phyloP scores from a whole-genome alignment of 306 rosid species.

The Rosa lucieae region DNA sequence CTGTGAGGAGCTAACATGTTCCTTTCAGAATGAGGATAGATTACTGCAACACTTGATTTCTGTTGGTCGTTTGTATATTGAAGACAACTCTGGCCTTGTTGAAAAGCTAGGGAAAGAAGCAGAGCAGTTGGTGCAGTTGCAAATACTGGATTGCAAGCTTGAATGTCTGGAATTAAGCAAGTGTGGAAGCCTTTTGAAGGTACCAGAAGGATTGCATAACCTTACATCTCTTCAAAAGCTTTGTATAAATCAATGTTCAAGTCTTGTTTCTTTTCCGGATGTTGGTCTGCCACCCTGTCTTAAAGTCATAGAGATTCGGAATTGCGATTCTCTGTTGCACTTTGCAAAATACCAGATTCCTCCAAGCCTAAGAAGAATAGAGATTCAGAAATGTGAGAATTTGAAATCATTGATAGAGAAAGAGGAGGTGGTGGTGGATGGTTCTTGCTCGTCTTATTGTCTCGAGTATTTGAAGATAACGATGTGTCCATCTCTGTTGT shows the following conservation, averaged over 20 bases:
- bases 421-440: neutral
- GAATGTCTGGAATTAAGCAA: neutral
- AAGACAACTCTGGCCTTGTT: neutral
- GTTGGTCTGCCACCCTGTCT: neutral
- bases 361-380: neutral
- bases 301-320: rapidly evolving
- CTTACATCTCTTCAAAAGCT: neutral
- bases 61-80: neutral
- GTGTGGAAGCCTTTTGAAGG: neutral
- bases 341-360: neutral
- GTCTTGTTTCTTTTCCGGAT: neutral
- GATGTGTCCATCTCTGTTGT: conserved; percentile 23
- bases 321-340: neutral
- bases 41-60: neutral
- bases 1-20: neutral
- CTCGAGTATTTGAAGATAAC: conserved; percentile 2
- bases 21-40: rapidly evolving
- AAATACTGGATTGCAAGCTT: neutral
- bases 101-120: neutral
- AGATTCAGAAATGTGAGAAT: rapidly evolving
- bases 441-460: neutral
- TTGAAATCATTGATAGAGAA: neutral
- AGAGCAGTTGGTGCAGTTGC: neutral
- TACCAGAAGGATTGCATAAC: neutral
- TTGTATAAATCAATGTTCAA: neutral